Evolutionary conservation across 116 monocot species (phyloP).

Genomic region (Zostera marina): DNA sequence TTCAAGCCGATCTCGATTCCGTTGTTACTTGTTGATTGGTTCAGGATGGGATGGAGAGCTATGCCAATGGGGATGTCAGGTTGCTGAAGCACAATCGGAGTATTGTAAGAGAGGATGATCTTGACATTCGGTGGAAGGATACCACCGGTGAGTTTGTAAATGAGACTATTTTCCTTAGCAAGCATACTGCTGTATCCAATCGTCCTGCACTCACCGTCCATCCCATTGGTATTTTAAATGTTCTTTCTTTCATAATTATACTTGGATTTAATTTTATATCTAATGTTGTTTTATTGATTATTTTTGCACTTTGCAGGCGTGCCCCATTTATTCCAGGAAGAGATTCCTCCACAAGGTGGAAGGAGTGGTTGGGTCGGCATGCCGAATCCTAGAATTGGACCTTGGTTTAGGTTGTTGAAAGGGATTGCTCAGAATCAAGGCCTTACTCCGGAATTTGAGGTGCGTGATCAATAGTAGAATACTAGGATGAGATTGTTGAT

Average conservation of each 20-base stretch:
- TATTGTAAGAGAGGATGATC: constrained; percentile 62
- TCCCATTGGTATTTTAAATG: constrained; percentile 42
- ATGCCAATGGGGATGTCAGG: constrained; percentile 52
- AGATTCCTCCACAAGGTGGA: constrained; percentile 55
- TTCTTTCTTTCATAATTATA: neutral
- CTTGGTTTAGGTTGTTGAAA: constrained; percentile 68
- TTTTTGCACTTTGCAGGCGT: constrained; percentile 30
- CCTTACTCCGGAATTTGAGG: constrained; percentile 91
- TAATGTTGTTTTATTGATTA: neutral
- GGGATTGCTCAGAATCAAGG: constrained; percentile 43
- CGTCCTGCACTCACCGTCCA: constrained; percentile 91
- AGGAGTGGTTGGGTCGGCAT: constrained; percentile 69
- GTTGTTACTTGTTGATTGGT: neutral
- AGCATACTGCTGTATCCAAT: constrained; percentile 65
- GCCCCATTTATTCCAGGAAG: constrained; percentile 70
- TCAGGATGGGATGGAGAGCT: constrained; percentile 27
- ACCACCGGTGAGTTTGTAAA: constrained; percentile 56
- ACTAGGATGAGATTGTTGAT: neutral
- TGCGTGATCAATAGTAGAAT: constrained; percentile 1
- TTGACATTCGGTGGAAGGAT: constrained; percentile 69
- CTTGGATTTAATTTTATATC: neutral
- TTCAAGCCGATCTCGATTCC: neutral
- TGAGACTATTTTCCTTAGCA: constrained; percentile 87
- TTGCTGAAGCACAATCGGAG: constrained; percentile 54
- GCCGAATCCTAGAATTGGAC: constrained; percentile 79